Conservation (phyloP, 352 stramenopile species). For the Phytophthora cactorum region DNA sequence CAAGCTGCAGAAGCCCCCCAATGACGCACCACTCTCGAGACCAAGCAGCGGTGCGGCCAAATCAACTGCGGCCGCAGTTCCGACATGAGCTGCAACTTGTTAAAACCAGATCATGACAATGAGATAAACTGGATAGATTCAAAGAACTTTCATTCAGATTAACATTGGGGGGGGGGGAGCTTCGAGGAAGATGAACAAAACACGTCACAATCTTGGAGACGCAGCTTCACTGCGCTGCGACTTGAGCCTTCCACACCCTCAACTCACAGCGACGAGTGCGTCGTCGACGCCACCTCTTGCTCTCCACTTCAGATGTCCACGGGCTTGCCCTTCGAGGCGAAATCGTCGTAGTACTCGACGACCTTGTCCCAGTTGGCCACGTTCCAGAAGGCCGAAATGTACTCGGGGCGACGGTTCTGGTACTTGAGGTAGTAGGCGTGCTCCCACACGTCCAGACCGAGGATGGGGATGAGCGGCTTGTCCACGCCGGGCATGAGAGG, state of each 20-base stretch:
- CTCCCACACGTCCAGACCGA: conserved; percentile 97
- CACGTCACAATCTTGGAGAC: conserved; percentile 25
- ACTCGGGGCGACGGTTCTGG: conserved; percentile 96
- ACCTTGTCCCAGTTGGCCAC: conserved; percentile 96
- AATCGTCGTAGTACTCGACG: conserved; percentile 92
- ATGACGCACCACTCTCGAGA: conserved; percentile 7
- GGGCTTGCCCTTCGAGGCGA: conserved; percentile 83
- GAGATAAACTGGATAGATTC: conserved; percentile 7
- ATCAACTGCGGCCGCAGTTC: conserved; percentile 7
- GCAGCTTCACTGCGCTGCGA: conserved; percentile 2
- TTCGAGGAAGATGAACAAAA: conserved; percentile 27
- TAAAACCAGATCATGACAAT: not conserved
- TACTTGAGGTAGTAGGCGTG: conserved; percentile 98
- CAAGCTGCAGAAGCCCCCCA: conserved; percentile 31
- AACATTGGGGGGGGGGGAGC: conserved; percentile 17
- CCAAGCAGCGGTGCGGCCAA: conserved; percentile 25
- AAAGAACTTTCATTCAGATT: conserved; percentile 34
- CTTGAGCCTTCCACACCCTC: conserved; percentile 4
- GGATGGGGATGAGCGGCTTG: conserved; percentile 90
- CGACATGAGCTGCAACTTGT: conserved; percentile 9
- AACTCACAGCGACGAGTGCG: conserved; percentile 31
- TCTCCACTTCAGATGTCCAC: conserved; percentile 81
- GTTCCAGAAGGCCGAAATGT: conserved; percentile 98
- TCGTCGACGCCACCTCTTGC: conserved; percentile 20
- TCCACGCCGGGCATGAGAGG: conserved; percentile 85